Percentiles rank a stretch among this genome's conserved stretches.
Conservation (phyloP, 768 basidiomycete species). For the Rhodotorula sphaerocarpa region DNA sequence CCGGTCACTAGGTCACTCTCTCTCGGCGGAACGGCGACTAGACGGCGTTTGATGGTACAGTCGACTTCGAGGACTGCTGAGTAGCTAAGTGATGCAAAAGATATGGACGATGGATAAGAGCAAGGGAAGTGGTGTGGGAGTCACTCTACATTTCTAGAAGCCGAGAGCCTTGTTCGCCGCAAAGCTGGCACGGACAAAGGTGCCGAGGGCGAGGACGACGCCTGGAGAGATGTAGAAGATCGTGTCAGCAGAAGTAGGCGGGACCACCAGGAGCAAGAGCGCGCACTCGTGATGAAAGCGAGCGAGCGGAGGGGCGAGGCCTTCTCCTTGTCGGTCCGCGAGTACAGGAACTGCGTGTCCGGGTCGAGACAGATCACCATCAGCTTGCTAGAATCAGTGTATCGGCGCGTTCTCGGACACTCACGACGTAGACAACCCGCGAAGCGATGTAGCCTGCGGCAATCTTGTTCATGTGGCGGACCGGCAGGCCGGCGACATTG, state of each 20-base stretch:
- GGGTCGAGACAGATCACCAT: too few species aligned
- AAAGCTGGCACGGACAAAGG: not conserved
- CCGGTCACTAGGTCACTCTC: too few species aligned
- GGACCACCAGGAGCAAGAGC: too few species aligned
- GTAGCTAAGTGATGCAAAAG: too few species aligned
- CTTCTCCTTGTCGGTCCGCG: not conserved
- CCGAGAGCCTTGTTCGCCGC: constrained; percentile 4
- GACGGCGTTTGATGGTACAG: too few species aligned
- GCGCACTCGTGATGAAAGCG: not conserved
- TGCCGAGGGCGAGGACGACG: not conserved
- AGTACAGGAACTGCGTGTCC: not conserved
- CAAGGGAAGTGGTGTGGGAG: too few species aligned
- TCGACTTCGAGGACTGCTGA: too few species aligned
- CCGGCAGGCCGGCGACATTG: constrained; percentile 7
- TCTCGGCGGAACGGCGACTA: too few species aligned
- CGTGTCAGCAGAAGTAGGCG: not conserved
- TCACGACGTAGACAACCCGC: not conserved
- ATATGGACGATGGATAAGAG: too few species aligned
- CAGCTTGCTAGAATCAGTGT: too few species aligned
- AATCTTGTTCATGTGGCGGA: not conserved
- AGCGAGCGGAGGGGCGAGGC: not conserved
- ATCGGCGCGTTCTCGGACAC: too few species aligned
- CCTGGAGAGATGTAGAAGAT: not conserved
- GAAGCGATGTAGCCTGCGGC: constrained; percentile 2
- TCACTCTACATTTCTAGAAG: too few species aligned